phyloP scores from a whole-genome alignment of 192 early-diverging fungal genomes.

The Podila clonocystis region DNA sequence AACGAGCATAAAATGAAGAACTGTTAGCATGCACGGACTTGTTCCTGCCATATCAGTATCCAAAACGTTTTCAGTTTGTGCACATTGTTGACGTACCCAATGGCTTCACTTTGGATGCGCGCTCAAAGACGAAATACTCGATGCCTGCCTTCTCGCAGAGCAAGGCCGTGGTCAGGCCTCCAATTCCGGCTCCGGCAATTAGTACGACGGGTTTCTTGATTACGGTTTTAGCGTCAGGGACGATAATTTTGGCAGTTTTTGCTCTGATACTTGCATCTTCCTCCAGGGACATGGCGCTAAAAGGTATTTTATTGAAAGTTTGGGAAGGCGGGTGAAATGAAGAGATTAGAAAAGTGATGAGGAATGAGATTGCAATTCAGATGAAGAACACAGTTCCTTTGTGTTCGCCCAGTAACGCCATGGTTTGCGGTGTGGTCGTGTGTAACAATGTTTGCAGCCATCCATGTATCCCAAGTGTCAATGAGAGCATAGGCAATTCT shows the following conservation, averaged over 20 bases:
- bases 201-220: background rate
- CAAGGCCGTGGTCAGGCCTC: background rate
- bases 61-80: background rate
- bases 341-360: background rate
- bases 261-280: background rate
- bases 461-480: too few relatives aligned
- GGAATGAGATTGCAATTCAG: background rate
- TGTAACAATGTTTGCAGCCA: too few relatives aligned
- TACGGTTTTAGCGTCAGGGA: background rate
- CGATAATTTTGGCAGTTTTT: background rate
- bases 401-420: too few relatives aligned
- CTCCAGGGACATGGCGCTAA: background rate
- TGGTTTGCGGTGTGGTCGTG: too few relatives aligned
- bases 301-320: background rate
- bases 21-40: too few relatives aligned
- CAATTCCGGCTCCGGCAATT: background rate
- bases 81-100: background rate
- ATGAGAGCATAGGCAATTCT: too few relatives aligned
- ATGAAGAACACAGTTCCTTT: too few relatives aligned
- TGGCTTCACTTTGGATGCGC: background rate
- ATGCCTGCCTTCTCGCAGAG: background rate
- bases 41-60: background rate
- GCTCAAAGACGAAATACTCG: conserved; percentile 1
- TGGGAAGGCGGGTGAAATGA: background rate
- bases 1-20: too few relatives aligned